Evolutionary conservation across 1,139 yeast genomes (phyloP).

Genomic region (Debaryomycetaceae sp.): DNA sequence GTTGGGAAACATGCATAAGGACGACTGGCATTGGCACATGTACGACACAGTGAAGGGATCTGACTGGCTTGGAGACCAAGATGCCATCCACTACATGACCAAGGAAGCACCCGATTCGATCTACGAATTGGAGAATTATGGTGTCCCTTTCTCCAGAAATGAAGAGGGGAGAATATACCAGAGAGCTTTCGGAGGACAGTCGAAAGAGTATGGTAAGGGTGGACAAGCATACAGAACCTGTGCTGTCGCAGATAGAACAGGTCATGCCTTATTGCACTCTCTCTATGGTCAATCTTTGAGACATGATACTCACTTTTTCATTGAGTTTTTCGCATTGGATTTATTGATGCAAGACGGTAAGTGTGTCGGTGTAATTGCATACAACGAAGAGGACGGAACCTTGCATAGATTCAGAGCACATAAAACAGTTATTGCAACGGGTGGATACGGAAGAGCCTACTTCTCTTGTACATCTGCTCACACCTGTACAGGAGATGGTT

Average conservation of each 20-base stretch:
- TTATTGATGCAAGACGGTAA: conserved; percentile 93
- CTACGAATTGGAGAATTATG: conserved; percentile 95
- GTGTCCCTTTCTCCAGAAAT: conserved; percentile 97
- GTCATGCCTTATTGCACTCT: conserved; percentile 95
- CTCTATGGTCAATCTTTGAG: conserved; percentile 94
- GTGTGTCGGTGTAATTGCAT: conserved; percentile 95
- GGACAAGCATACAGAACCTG: conserved; percentile 99
- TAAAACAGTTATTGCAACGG: conserved; percentile 95
- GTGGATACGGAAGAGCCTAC: conserved; percentile 98
- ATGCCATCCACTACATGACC: conserved; percentile 98
- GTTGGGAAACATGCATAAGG: conserved; percentile 93
- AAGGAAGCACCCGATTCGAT: conserved; percentile 96
- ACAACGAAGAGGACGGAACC: conserved; percentile 98
- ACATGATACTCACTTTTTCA: conserved; percentile 96
- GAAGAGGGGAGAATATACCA: conserved; percentile 97
- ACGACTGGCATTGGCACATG: conserved; percentile 99
- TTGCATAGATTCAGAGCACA: conserved; percentile 96
- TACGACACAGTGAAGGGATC: conserved; percentile 99
- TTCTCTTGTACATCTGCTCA: conserved; percentile 99
- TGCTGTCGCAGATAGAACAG: conserved; percentile 99
- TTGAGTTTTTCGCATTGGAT: conserved; percentile 95
- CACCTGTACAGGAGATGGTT: conserved; percentile 99
- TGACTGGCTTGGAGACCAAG: conserved; percentile 99
- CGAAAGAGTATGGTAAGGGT: conserved; percentile 93
- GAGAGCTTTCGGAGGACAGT: conserved; percentile 98